Conservation (phyloP, 78 protist genomes). For the Speleostelium caveatum region DNA sequence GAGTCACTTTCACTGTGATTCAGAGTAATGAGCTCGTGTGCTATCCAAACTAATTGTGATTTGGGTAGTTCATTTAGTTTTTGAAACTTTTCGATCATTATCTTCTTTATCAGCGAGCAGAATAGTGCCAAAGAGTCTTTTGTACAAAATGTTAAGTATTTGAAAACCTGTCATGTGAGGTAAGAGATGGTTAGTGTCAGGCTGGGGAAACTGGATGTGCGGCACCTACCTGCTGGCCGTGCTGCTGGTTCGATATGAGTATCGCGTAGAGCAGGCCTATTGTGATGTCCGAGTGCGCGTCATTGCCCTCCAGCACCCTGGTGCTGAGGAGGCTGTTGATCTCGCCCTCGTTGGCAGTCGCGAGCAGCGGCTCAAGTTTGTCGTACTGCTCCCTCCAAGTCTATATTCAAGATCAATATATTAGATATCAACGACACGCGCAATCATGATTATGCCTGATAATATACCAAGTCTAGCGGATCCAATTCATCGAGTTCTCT, state of each 20-base stretch:
- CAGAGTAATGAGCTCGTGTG: conserved; percentile 1
- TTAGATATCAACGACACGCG: too few relatives aligned
- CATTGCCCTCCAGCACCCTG: conserved; percentile 5
- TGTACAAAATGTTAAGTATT: conserved; percentile 18
- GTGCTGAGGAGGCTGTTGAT: conserved; percentile 7
- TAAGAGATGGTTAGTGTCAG: too few relatives aligned
- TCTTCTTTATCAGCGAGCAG: conserved; percentile 26
- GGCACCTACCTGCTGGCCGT: too few relatives aligned
- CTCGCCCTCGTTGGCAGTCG: conserved; percentile 14
- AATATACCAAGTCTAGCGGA: conserved; percentile 34
- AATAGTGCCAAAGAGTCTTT: conserved; percentile 40
- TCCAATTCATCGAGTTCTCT: conserved; percentile 63
- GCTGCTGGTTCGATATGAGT: background rate
- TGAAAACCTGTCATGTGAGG: conserved; percentile 4
- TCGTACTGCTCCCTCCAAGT: conserved; percentile 77
- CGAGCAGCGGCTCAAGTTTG: conserved; percentile 44
- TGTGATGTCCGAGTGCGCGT: conserved; percentile 53
- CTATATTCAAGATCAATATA: background rate
- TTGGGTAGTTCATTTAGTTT: conserved; percentile 50
- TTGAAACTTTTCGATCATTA: conserved; percentile 51
- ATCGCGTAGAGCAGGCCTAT: conserved; percentile 43
- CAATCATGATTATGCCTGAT: background rate
- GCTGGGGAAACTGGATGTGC: too few relatives aligned
- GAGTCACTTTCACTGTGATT: conserved; percentile 72
- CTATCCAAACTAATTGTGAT: conserved; percentile 68